Evolutionary conservation across 495 filamentous ascomycete genomes (phyloP).

Genomic region (Aspergillus bridgeri): DNA sequence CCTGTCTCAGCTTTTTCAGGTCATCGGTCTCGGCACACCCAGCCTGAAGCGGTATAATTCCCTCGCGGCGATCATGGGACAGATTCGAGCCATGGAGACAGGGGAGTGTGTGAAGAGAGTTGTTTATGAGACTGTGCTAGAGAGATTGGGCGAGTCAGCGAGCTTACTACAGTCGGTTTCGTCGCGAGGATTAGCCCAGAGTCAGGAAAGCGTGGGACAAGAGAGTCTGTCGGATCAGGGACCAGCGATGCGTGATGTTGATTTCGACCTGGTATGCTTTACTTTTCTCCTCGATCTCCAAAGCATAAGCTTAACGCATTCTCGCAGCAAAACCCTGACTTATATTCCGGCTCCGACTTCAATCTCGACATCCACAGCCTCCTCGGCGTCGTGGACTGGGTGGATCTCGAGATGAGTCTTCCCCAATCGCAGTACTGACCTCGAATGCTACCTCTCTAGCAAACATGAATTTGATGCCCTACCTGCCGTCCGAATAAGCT

Average conservation of each 20-base stretch:
- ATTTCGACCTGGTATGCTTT: background rate
- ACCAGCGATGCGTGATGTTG: background rate
- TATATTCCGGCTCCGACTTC: background rate
- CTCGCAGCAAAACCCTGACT: background rate
- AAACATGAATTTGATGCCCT: too few species aligned
- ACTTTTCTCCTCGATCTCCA: background rate
- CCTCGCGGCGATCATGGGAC: slow-evolving; percentile 16
- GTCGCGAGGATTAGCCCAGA: background rate
- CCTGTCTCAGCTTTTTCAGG: slow-evolving; percentile 18
- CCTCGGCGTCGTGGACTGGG: background rate
- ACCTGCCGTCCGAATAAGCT: too few species aligned
- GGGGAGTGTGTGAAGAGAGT: slow-evolving; percentile 12
- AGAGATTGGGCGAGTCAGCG: slow-evolving; percentile 13
- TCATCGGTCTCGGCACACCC: slow-evolving; percentile 18
- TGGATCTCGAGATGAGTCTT: background rate
- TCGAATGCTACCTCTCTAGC: too few species aligned
- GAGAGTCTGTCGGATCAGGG: background rate
- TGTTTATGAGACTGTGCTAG: slow-evolving; percentile 15
- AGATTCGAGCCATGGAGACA: slow-evolving; percentile 23
- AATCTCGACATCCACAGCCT: slow-evolving; percentile 6
- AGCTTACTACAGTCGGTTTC: slow-evolving; percentile 6
- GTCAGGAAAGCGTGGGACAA: slow-evolving; percentile 1
- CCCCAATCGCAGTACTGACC: background rate
- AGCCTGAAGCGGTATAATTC: slow-evolving; percentile 23
- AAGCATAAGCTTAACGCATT: background rate